A percentile compares a stretch with the other conserved stretches of the same genome.
Conservation (phyloP, 2,329 filamentous ascomycete genomes). For the Scedosporium apiospermum region DNA sequence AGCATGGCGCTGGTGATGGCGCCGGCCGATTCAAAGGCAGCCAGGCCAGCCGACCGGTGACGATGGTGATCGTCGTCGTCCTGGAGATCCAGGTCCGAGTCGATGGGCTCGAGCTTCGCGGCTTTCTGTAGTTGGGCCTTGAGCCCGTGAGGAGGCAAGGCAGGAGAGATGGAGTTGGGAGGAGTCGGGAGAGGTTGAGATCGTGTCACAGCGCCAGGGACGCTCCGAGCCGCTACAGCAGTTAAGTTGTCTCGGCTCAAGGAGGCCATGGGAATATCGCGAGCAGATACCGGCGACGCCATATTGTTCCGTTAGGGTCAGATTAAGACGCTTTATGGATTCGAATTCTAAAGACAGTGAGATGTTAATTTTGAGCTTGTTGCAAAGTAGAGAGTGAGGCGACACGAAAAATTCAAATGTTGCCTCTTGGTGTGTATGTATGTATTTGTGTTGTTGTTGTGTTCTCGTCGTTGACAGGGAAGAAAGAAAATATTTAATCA, state of each 20-base stretch:
- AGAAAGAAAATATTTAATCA: neutral
- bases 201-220: slow-evolving; percentile 50
- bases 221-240: slow-evolving; percentile 60
- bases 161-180: slow-evolving; percentile 90
- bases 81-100: slow-evolving; percentile 81
- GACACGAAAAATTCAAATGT: neutral
- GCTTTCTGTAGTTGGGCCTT: slow-evolving; percentile 55
- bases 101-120: slow-evolving; percentile 52
- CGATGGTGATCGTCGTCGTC: slow-evolving; percentile 32
- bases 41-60: slow-evolving; percentile 28
- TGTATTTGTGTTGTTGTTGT: too few species aligned
- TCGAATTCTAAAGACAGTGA: neutral
- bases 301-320: slow-evolving; percentile 31
- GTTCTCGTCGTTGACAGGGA: neutral
- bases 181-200: slow-evolving; percentile 70
- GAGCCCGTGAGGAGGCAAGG: slow-evolving; percentile 70
- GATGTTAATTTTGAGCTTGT: neutral
- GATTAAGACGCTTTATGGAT: slow-evolving; percentile 6
- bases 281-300: slow-evolving; percentile 57
- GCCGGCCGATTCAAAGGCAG: slow-evolving; percentile 60
- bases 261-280: slow-evolving; percentile 56
- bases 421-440: neutral
- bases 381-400: neutral
- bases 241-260: slow-evolving; percentile 59
- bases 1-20: slow-evolving; percentile 79